Evolutionary conservation across 495 filamentous ascomycete species (phyloP), one percentile per base, ranked within the genome.

Genomic region (Physcia stellaris): DNA sequence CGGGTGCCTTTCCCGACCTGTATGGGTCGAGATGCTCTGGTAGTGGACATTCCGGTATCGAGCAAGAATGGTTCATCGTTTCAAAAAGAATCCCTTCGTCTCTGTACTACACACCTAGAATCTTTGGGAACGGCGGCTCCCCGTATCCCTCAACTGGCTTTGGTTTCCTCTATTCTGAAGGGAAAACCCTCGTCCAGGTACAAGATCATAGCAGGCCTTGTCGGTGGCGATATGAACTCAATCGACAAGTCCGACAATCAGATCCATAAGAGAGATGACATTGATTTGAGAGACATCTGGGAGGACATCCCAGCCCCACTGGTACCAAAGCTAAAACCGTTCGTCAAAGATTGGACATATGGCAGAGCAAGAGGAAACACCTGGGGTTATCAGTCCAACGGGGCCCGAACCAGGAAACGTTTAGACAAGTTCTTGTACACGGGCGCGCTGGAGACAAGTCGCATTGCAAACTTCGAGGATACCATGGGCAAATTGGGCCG

Each of bases 351-450:
- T 24, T 24, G 17, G 3, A 46, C 33, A 28, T 46, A 21, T 42
- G 36, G 32, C 16, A 35, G 43, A 41, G 40, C 33, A 10, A 46
- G 13, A 23, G 43, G 37, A 18, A 41, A 42, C 36, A 49, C 37
- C 11, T 46, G 21, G 34, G 46, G 43, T 18, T 37, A 46, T 24
- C 43, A 46, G 20, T 30, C 37, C 6, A 13, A 17, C 15, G 16
- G 22, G n/a, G 0, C 15, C 37, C 9, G 31, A 4, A 2, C 20
- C 13, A 15, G 40, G 9, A 49, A 42, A 30, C 43, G 46, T 9
- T 23, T 46, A 27, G 46, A 49, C 13, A 49, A 46, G 37, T 49
- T 49, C 43, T 29, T 49, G 15, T 46, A 37, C 26, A 41, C 43
- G 2, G 43, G 46, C n/a, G 19, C 38, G 33, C 16, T 42, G 5